Base-by-base conservation (phyloP, 2,329 filamentous ascomycete species). In the Penicillium crustosum region DNA sequence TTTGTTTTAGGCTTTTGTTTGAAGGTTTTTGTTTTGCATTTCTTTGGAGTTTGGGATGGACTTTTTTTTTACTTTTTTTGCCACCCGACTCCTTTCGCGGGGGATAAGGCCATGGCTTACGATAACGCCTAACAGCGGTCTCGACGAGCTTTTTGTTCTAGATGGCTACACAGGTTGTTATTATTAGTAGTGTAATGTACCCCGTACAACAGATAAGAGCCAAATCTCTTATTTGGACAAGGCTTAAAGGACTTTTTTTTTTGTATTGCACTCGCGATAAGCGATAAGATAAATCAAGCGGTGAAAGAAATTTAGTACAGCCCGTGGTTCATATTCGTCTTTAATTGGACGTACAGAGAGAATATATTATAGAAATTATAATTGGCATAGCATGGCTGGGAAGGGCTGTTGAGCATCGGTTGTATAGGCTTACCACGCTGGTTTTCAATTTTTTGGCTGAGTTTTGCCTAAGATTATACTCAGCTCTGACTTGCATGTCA, bases 281-380 rank as follows among this genome's bases (percentile, higher is more conserved):
- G 49, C 55, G 55, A 57, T 57, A 57, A 57, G 55, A 55, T 9
- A 48, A 35, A 48, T 35, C 19, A 23, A 53, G 55, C 49, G 55
- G 55, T 57, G 55, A 57, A 47, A 48, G 21, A 49, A 43, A 48
- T 48, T 10, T n/a, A 29, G 17, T 15, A n/a, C 35, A 50, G 36
- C 49, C 38, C 19, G 36, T 51, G 49, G 25, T 31, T 43, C 38
- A 51, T 23, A 43, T 41, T 51, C 25, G 25, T 17, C 9, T 48
- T 25, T 48, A 48, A 48, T 48, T 48, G 45, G 45, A 48, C 43
- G 25, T 48, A 17, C 19, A 27, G 19, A 49, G 23, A 49, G 17
- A 23, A 23, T 23, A 21, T 8, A 23, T 35, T n/a, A 4, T 33
- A 25, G 7, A 13, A 35, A 45, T 19, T 45, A 12, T 13, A 3